A percentile compares a stretch with the other conserved stretches of the same genome.
These are phyloP conservation scores for Penicillium roqueforti DNA, from an alignment of 495 filamentous ascomycete species.

Conservation along the genomic window DNA sequence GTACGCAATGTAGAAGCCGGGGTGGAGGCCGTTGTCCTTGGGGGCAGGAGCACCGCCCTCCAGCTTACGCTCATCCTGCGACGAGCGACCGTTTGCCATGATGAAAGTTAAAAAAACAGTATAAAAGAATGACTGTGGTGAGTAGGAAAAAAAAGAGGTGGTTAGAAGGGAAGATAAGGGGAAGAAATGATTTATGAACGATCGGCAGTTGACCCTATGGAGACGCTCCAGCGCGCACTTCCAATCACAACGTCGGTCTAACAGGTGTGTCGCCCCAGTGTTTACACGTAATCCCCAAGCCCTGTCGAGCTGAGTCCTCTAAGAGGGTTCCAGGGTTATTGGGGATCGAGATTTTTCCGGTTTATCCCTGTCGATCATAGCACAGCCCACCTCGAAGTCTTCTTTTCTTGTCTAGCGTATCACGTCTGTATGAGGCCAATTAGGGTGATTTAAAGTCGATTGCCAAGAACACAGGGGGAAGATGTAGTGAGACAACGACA, in stretches of 20 bases:
- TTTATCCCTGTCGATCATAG: constrained; percentile 10
- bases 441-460: not conserved
- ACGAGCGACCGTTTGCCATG: constrained; percentile 33
- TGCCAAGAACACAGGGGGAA: constrained; percentile 3
- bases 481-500: too few species aligned
- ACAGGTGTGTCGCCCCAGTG: constrained; percentile 1
- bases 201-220: constrained; percentile 12
- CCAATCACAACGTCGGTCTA: constrained; percentile 7
- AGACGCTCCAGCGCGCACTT: not conserved
- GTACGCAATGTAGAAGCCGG: constrained; percentile 80
- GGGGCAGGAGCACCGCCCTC: constrained; percentile 26
- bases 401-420: not conserved
- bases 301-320: too few species aligned
- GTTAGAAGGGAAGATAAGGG: constrained; percentile 12
- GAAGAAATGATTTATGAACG: constrained; percentile 18
- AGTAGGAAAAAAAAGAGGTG: constrained; percentile 11
- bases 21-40: constrained; percentile 52
- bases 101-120: constrained; percentile 14
- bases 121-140: constrained; percentile 36
- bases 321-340: not conserved
- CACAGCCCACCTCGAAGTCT: constrained; percentile 2
- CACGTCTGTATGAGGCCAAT: not conserved
- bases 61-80: constrained; percentile 34
- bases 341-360: not conserved
- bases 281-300: constrained; percentile 7